phyloP scores from a whole-genome alignment of 192 early-diverging fungal species.

The Powellomyces hirtus region DNA sequence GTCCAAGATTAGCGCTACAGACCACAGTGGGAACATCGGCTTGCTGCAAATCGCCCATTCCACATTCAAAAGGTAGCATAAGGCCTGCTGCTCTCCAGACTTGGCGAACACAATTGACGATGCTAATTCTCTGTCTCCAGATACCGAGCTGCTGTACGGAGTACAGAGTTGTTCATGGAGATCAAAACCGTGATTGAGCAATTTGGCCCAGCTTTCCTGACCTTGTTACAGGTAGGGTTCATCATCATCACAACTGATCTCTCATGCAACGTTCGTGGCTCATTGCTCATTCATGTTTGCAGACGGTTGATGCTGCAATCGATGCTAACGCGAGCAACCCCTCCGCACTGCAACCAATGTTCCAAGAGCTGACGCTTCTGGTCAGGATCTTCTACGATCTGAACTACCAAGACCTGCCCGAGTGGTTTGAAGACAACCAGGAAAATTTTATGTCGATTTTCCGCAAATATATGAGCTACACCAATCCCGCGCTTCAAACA shows the following conservation, averaged over 20 bases:
- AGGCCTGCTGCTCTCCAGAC: not conserved
- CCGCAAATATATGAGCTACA: conserved; percentile 84
- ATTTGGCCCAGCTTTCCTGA: conserved; percentile 79
- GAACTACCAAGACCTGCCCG: conserved; percentile 94
- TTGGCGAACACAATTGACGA: conserved; percentile 7
- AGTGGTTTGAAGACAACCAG: conserved; percentile 95
- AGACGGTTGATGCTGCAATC: conserved; percentile 79
- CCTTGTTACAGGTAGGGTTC: conserved; percentile 81
- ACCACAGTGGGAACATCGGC: conserved; percentile 85
- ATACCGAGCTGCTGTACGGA: conserved; percentile 81
- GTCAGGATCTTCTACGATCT: conserved; percentile 91
- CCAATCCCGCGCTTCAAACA: conserved; percentile 66
- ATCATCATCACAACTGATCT: not conserved
- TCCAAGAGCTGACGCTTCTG: conserved; percentile 72
- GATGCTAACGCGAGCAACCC: conserved; percentile 62
- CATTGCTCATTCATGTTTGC: not conserved
- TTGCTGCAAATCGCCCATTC: conserved; percentile 93
- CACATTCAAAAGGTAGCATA: conserved; percentile 77
- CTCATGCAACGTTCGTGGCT: too few species aligned
- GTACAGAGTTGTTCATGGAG: conserved; percentile 77
- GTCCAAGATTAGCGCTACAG: conserved; percentile 67
- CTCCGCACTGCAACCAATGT: conserved; percentile 65
- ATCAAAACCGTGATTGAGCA: conserved; percentile 89
- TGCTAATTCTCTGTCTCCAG: conserved; percentile 35
- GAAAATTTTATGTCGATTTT: conserved; percentile 76